A percentile compares a stretch with the other conserved stretches of the same genome.
Conservation (phyloP, 352 stramenopile species). For the Globisporangium cederbergense region DNA sequence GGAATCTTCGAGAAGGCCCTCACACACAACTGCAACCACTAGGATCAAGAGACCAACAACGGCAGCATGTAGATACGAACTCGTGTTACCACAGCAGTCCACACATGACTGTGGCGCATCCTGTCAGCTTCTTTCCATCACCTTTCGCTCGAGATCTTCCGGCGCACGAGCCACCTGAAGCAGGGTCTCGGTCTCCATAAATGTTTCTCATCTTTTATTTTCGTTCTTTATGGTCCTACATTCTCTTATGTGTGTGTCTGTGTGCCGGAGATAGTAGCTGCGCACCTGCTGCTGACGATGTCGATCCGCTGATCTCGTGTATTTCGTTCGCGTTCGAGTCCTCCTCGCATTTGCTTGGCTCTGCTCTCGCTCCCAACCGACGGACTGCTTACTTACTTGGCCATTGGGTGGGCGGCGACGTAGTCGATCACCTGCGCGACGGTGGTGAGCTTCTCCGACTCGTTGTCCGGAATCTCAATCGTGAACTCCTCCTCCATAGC, state of each 20-base stretch:
- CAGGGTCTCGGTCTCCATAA: too few species aligned
- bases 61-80: not conserved
- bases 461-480: slow-evolving; percentile 99
- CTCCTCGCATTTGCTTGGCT: not conserved
- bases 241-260: slow-evolving; percentile 10
- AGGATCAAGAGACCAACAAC: too few species aligned
- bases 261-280: slow-evolving; percentile 4
- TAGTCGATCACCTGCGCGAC: slow-evolving; percentile 98
- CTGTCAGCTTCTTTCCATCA: not conserved
- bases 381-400: slow-evolving; percentile 89
- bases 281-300: not conserved
- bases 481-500: slow-evolving; percentile 99
- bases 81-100: not conserved
- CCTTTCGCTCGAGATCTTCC: not conserved
- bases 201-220: slow-evolving; percentile 16
- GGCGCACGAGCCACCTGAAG: not conserved
- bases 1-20: too few species aligned
- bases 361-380: not conserved
- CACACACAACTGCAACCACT: too few species aligned
- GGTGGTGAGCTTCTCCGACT: slow-evolving; percentile 98
- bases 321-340: not conserved
- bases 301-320: not conserved
- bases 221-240: slow-evolving; percentile 16
- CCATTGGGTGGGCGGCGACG: slow-evolving; percentile 98
- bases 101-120: too few species aligned